phyloP scores from a whole-genome alignment of 2,329 filamentous ascomycete genomes.

The Sarocladiaceae sp. region DNA sequence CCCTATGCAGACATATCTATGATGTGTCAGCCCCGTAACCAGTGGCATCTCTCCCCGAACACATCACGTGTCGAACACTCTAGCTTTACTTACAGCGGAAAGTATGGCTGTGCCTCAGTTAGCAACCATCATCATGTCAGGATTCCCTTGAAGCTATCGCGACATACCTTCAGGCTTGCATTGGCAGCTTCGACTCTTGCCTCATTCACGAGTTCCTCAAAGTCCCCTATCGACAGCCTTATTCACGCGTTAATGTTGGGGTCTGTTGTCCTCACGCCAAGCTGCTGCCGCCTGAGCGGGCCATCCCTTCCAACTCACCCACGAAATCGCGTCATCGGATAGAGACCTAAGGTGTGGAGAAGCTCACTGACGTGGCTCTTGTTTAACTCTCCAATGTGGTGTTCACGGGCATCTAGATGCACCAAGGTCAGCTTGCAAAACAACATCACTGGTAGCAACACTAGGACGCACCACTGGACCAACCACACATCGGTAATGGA shows the following conservation, averaged over 20 bases:
- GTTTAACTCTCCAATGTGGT: conserved; percentile 48
- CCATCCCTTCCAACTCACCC: background rate
- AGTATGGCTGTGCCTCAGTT: conserved; percentile 60
- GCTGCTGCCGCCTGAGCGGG: background rate
- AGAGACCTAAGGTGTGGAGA: conserved; percentile 48
- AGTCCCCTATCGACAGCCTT: conserved; percentile 53
- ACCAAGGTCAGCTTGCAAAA: background rate
- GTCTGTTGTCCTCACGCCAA: background rate
- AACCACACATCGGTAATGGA: conserved; percentile 61
- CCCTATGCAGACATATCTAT: conserved; percentile 57
- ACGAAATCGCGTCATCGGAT: conserved; percentile 44
- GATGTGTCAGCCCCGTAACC: too few relatives aligned
- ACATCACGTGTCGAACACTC: background rate
- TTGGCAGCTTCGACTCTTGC: conserved; percentile 48
- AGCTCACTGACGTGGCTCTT: conserved; percentile 47
- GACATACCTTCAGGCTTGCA: conserved; percentile 47
- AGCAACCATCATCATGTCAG: background rate
- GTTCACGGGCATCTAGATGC: conserved; percentile 40
- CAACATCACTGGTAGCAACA: too few relatives aligned
- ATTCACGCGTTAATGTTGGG: conserved; percentile 8
- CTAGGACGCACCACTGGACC: conserved; percentile 53
- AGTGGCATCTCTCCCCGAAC: too few relatives aligned
- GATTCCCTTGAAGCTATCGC: background rate
- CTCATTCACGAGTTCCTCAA: conserved; percentile 49
- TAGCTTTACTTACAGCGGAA: conserved; percentile 45